Evolutionary conservation across 352 stramenopile genomes (phyloP), one percentile per base, ranked within the genome.

Genomic region (Globisporangium viniferum): DNA sequence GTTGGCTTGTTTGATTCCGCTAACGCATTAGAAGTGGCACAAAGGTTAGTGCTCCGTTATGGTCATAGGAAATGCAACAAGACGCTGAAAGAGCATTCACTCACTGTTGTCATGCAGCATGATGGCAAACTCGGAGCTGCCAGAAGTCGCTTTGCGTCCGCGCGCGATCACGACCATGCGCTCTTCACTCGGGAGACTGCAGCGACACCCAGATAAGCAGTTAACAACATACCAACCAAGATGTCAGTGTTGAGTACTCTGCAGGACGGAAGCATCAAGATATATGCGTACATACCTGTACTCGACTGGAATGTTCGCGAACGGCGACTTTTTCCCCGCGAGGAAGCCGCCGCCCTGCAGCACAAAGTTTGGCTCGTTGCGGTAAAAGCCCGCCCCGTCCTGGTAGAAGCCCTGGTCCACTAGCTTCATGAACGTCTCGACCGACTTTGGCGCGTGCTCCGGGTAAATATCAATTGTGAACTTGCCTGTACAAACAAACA

Each of bases 81-180:
- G 24, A 24, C 24, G 24, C 24, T 24, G 24, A 24, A 24, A 24
- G 24, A 24, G 24, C 24, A 24, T 24, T 24, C 74, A 44, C 54
- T 59, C 68, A 75, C 82, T 83, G 69, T 95, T 95, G 72, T 95
- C 88, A 39, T 90, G 77, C 36, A 95, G 67, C 88, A 95, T 94
- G 63, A 95, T 89, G 15, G 88, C 84, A 60, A 95, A 93, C 74
- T 95, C 88, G 15, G 88, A 86, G 70, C 76, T 93, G 55, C 88
- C 88, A 10, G 86, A 93, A 61, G 85, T 71, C 27, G 79, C 70
- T 65, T 91, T 89, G 58, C 90, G 77, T 44, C 81, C 75, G 36
- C 88, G 88, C 7, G 88, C 88, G 44, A 95, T 73, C 56, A 95
- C 84, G 62, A 95, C 81, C 82, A 92, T 95, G 55, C 84, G 81